Evolutionary conservation across 1,284 basidiomycete genomes (phyloP).

Genomic region (Pisolithus thermaeus): DNA sequence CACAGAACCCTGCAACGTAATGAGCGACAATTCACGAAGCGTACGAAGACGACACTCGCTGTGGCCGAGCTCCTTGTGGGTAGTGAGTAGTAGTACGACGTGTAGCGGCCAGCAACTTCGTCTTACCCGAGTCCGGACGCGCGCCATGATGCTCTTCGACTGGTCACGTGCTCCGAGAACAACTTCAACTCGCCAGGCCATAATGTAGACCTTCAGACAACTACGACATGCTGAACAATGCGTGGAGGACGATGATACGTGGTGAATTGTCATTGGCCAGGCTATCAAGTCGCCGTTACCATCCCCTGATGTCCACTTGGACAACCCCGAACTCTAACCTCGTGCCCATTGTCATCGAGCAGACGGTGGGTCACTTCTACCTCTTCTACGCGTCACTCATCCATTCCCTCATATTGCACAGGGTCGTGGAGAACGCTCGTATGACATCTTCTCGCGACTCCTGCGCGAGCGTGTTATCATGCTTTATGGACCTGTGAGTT

Average conservation of each 20-base stretch:
- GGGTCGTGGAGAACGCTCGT: constrained; percentile 89
- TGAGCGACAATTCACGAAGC: not conserved
- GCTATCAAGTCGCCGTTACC: constrained; percentile 36
- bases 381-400: constrained; percentile 12
- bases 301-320: constrained; percentile 42
- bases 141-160: constrained; percentile 1
- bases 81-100: too few species aligned
- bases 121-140: constrained; percentile 4
- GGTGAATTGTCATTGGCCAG: constrained; percentile 8
- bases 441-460: constrained; percentile 91
- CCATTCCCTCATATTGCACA: constrained; percentile 26
- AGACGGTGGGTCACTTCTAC: constrained; percentile 57
- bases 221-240: constrained; percentile 17
- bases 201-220: not conserved
- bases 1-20: not conserved
- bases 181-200: not conserved
- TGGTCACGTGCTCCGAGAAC: constrained; percentile 20
- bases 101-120: not conserved
- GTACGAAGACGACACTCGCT: not conserved
- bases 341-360: constrained; percentile 90
- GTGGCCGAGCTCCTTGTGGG: not conserved
- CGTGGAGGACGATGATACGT: constrained; percentile 22
- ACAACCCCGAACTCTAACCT: constrained; percentile 49
- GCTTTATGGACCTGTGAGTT: constrained; percentile 81
- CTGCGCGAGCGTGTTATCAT: constrained; percentile 90